A percentile compares a stretch with the other conserved stretches of the same genome.
Conservation (phyloP, 2,329 filamentous ascomycete genomes). For the Thielaviopsis ethacetica region DNA sequence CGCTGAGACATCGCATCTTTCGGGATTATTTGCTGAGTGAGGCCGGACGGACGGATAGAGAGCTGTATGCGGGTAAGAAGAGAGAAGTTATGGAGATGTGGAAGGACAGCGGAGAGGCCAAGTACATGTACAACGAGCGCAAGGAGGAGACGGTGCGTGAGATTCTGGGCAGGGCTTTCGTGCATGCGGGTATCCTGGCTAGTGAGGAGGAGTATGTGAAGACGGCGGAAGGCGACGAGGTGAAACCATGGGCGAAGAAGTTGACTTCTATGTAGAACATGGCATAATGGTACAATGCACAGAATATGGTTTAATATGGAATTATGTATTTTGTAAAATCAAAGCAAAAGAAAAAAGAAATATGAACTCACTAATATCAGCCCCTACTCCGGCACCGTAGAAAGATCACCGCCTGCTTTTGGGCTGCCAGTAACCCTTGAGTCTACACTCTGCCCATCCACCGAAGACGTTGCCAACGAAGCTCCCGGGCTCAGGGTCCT, state of each 20-base stretch:
- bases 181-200: not conserved
- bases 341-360: too few species aligned
- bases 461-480: too few species aligned
- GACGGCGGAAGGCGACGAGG: not conserved
- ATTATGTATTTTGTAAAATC: too few species aligned
- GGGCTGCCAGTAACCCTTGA: not conserved
- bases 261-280: too few species aligned
- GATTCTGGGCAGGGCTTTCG: conserved; percentile 21
- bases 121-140: conserved; percentile 24
- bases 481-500: not conserved
- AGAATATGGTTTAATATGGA: too few species aligned
- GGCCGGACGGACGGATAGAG: conserved; percentile 20
- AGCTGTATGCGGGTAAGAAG: conserved; percentile 25
- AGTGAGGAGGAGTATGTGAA: not conserved
- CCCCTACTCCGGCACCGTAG: too few species aligned
- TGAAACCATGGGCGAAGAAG: too few species aligned
- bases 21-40: conserved; percentile 26
- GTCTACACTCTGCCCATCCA: not conserved
- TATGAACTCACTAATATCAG: too few species aligned
- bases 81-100: conserved; percentile 19
- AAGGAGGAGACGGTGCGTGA: conserved; percentile 25
- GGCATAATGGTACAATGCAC: too few species aligned
- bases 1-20: conserved; percentile 27
- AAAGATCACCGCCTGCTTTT: not conserved
- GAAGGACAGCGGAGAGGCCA: conserved; percentile 18